Base-by-base conservation (phyloP, 2,329 filamentous ascomycete genomes). In the Xylariales sp. region DNA sequence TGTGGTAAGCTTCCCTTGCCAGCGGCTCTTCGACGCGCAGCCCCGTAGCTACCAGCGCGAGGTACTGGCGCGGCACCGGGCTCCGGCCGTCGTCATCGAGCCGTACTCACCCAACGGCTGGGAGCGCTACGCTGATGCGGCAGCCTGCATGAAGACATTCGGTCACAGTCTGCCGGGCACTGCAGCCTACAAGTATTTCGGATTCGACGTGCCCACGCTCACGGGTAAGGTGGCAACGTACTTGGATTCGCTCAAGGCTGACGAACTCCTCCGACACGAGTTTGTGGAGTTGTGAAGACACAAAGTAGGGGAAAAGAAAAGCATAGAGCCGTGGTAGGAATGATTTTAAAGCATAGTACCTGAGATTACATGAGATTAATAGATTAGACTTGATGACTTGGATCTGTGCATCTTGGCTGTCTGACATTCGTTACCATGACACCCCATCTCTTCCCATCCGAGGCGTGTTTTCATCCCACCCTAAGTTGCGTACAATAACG, bases 111-210 rank as follows among this genome's bases (percentile, higher is more conserved):
- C 68, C 2, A 72, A 73, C 41, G 74, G 75, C 1, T 81, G 76
- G 76, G 77, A 80, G 57, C 55, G 76, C 15, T 81, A 79, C 48
- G 76, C 75, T 0, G 70, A 78, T 52, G 76, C 75, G 1, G 73
- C 69, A 2, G 65, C 65, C 41, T 71, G 63, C 33, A 71, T 80
- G 66, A 63, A 64, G 30, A 59, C 61, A 0, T 81, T 79, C 45
- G 76, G 75, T 1, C 72, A 80, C 49, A 72, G 66, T 13, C 51
- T 80, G 30, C 75, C 76, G 0, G 70, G 74, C 0, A 67, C 69
- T 44, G 65, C 66, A 10, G 72, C 71, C 3, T 78, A 79, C 50
- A 66, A 70, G 46, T 70, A 69, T 38, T 79, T 79, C 50, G 72
- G 75, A 1, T 78, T 73, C 43, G 68, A 76, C 35, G 63, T 36